phyloP scores from a whole-genome alignment of 129 eudicot genomes.

The Mikania micrantha region DNA sequence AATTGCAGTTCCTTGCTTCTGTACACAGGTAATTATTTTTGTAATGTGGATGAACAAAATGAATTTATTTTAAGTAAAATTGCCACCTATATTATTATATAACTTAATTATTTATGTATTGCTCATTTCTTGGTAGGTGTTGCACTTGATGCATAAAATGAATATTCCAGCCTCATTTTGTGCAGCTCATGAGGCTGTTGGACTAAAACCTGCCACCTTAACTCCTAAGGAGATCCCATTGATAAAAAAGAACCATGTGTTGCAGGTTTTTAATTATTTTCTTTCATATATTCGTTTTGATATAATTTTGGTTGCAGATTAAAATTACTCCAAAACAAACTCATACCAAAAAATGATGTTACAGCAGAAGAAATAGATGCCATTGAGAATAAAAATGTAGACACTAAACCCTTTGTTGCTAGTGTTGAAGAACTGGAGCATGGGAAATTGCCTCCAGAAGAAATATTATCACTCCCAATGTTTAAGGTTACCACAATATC shows the following conservation, averaged over 20 bases:
- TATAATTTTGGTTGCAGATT: too few relatives aligned
- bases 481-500: too few relatives aligned
- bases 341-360: too few relatives aligned
- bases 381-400: too few relatives aligned
- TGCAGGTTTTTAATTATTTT: conserved; percentile 69
- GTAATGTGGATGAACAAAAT: neutral
- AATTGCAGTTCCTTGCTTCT: conserved; percentile 98
- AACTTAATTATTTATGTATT: neutral
- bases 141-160: conserved; percentile 99
- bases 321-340: too few relatives aligned
- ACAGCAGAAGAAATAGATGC: too few relatives aligned
- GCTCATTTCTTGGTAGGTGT: conserved; percentile 41
- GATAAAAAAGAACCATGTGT: conserved; percentile 71
- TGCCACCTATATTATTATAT: neutral
- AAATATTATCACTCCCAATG: too few relatives aligned
- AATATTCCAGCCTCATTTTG: conserved; percentile 98
- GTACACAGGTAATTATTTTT: conserved; percentile 58
- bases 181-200: conserved; percentile 92
- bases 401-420: too few relatives aligned
- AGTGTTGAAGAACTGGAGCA: too few relatives aligned
- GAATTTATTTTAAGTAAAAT: neutral
- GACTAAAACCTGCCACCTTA: conserved; percentile 66
- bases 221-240: conserved; percentile 88
- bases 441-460: too few relatives aligned
- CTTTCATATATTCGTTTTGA: too few relatives aligned